These are phyloP conservation scores for Biscogniauxia mediterranea DNA, from an alignment of 2,329 filamentous ascomycete genomes.

Conservation along the genomic window DNA sequence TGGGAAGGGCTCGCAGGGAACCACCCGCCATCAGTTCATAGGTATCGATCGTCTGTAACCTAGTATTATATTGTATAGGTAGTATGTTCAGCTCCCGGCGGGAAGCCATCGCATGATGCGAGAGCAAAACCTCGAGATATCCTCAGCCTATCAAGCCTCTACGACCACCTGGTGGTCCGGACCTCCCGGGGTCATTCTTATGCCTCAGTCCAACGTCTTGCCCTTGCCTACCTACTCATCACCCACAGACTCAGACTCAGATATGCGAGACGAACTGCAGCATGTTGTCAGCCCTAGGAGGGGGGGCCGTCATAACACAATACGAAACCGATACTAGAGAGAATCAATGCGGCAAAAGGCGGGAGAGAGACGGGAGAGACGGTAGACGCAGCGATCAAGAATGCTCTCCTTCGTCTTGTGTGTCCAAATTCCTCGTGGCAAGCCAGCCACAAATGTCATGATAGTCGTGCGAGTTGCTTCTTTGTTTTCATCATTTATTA, in stretches of 20 bases:
- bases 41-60: background rate
- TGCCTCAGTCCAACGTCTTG: background rate
- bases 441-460: constrained; percentile 14
- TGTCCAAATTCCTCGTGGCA: constrained; percentile 12
- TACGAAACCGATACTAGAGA: background rate
- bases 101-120: background rate
- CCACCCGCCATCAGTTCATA: background rate
- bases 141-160: background rate
- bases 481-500: constrained; percentile 17
- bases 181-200: background rate
- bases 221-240: background rate
- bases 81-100: background rate
- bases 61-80: background rate
- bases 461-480: constrained; percentile 5
- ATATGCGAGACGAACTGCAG: background rate
- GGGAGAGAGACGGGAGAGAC: background rate
- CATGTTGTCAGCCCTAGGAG: background rate
- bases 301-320: background rate
- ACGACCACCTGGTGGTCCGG: too few relatives aligned
- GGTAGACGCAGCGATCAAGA: background rate
- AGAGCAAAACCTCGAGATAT: background rate
- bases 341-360: background rate
- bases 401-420: constrained; percentile 4
- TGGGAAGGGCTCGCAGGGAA: background rate
- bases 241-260: background rate